Evolutionary conservation across 768 basidiomycete species (phyloP).

Genomic region (Naganishia onofrii): DNA sequence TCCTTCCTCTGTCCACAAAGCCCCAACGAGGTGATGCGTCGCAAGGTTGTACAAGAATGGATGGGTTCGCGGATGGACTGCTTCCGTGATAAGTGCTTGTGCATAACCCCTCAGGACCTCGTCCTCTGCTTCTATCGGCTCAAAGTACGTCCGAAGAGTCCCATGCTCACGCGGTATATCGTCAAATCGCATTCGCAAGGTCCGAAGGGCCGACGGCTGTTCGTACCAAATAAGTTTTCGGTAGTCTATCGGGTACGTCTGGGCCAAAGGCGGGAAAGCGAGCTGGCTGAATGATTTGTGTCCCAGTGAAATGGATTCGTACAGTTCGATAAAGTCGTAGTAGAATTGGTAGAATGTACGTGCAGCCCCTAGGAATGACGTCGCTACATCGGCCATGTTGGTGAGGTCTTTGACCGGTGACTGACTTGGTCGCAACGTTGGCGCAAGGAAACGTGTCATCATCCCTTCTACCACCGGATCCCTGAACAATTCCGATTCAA

Average conservation of each 20-base stretch:
- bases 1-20: constrained; percentile 17
- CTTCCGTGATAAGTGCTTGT: constrained; percentile 34
- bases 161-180: constrained; percentile 40
- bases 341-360: constrained; percentile 92
- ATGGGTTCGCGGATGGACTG: constrained; percentile 33
- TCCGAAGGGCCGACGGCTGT: constrained; percentile 55
- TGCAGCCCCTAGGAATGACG: constrained; percentile 58
- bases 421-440: constrained; percentile 54
- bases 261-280: constrained; percentile 71
- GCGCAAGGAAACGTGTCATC: constrained; percentile 63
- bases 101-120: constrained; percentile 42
- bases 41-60: constrained; percentile 41
- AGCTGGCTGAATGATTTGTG: constrained; percentile 72
- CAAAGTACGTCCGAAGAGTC: constrained; percentile 32
- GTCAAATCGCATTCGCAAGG: constrained; percentile 52
- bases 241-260: constrained; percentile 76
- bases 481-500: constrained; percentile 68
- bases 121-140: constrained; percentile 40
- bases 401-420: not conserved
- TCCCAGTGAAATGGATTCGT: constrained; percentile 83
- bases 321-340: constrained; percentile 84
- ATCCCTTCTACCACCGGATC: constrained; percentile 63
- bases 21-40: constrained; percentile 35
- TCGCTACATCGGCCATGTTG: constrained; percentile 36
- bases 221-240: constrained; percentile 81